Base-by-base conservation (phyloP, 129 eudicot genomes). In the Smallanthus sonchifolius region DNA sequence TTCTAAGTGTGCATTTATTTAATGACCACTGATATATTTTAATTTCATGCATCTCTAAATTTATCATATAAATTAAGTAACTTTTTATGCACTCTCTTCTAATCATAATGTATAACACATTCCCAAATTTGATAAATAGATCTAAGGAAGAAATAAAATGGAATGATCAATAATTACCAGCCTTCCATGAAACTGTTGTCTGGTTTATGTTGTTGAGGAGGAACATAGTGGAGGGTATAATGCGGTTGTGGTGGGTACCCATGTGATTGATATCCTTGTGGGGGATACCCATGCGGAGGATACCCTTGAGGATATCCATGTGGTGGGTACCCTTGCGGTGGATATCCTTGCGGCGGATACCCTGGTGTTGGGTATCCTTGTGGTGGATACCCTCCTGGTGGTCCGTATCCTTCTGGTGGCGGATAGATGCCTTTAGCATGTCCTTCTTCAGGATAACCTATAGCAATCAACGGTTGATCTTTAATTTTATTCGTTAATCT, bases 361-460 rank as follows among this genome's bases (percentile, higher is more conserved):
- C 73, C 61, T 36, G 32, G 59, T 45, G 28, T 17, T 3, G 42
- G 59, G 15, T 45, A 47, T 62, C 70, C 70, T 38, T 3, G 34
- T 2, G 48, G 11, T 7, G 87, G 86, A 4, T 40, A 24, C 7
- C 14, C 30, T 63, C 7, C 17, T 3, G 4, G 24, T 34, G 38
- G 40, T 1, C 42, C 11, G 2, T 45, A 34, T 28, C 60, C 59
- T n/a, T 36, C 35, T 15, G 79, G 76, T 15, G 90, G 79, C 2
- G 86, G 86, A 35, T 87, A 82, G 0, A 82, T 63, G 32, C 66
- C 83, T 75, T 83, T 88, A 10, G 87, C 16, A 11, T 80, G 68
- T 4, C 78, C 89, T 49, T 79, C 89, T 42, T 80, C 78, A 19
- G 86, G 84, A 80, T 87, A 80, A 65, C 87, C 92, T 87, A 40